Base-by-base conservation (phyloP, 2,329 filamentous ascomycete genomes). In the Nothomitra cinnamomea region DNA sequence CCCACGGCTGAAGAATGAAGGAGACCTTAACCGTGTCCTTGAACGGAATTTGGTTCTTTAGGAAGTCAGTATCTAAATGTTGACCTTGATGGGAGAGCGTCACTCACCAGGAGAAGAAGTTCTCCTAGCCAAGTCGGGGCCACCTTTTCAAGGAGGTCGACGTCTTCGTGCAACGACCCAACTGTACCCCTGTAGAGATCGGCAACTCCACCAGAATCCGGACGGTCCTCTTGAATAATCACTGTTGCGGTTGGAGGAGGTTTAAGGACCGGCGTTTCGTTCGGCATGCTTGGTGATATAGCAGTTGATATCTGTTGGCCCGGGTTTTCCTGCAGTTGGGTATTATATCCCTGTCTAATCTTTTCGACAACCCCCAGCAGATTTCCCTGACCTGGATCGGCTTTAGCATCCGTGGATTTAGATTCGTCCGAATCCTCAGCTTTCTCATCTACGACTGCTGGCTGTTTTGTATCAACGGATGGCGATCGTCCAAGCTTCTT, bases 1-100 rank as follows among this genome's bases (percentile, higher is more conserved):
- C 76, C 70, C 78, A 88, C 0, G 92, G 89, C 60, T 92, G 80
- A 22, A 98, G 73, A 15, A 95, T 78, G 63, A 98, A 98, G 2
- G 87, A 89, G n/a, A 96, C 82, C 73, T 98, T 98, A 60, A 90
- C 79, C 1, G 89, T 82, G n/a, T 96, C 92, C 70, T 96, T 96
- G 56, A 75, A 69, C 0, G 88, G 87, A 7, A 87, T 79, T 64
- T 79, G 76, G 64, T 95, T 95, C 72, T 87, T 64, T 17, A 2
- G 48, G 45, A 45, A 17, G 10, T 51, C 21, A 43, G 52, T 19
- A 36, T 52, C 25, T 32, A 13, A 19, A n/a, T 25, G 15, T 24
- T 53, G 12, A 12, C 45, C 22, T 24, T 19, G 19, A 43, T 8
- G n/a, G 53, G 38, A 54, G 36, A 60, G 32, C 19, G 32, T 5